A percentile compares a stretch with the other conserved stretches of the same genome.
Evolutionary conservation across 2,329 filamentous ascomycete species (phyloP).

Genomic region (Calonectria multiphialidica): DNA sequence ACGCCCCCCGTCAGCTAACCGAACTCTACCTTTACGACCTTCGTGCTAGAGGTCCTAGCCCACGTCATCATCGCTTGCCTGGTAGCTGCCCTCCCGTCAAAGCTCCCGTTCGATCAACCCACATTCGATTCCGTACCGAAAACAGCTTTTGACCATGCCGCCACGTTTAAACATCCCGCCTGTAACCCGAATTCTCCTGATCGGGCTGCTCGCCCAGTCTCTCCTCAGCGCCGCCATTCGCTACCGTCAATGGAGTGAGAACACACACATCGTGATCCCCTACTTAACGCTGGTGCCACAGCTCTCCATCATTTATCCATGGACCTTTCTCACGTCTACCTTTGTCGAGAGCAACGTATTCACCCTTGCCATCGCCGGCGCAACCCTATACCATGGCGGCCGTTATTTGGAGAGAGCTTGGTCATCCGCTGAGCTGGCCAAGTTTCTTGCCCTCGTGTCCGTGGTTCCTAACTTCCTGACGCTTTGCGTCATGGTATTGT

Average conservation of each 20-base stretch:
- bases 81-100: constrained; percentile 1
- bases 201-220: constrained; percentile 81
- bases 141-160: constrained; percentile 69
- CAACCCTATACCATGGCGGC: constrained; percentile 90
- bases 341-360: constrained; percentile 95
- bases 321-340: constrained; percentile 89
- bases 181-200: constrained; percentile 85
- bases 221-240: constrained; percentile 85
- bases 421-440: constrained; percentile 91
- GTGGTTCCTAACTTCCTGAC: constrained; percentile 84
- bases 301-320: constrained; percentile 87
- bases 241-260: constrained; percentile 75
- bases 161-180: constrained; percentile 92
- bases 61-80: constrained; percentile 3
- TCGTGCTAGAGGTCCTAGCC: not conserved
- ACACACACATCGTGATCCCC: constrained; percentile 78
- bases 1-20: not conserved
- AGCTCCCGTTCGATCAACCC: not conserved
- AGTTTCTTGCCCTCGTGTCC: constrained; percentile 84
- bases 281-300: constrained; percentile 91
- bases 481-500: constrained; percentile 79
- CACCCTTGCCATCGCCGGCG: constrained; percentile 80
- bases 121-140: constrained; percentile 16
- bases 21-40: not conserved
- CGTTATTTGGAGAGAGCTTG: constrained; percentile 96